Percentiles rank a stretch among this genome's conserved stretches.
These are phyloP conservation scores for Flaveria floridana DNA, from an alignment of 140 eudicot species.

Conservation along the genomic window DNA sequence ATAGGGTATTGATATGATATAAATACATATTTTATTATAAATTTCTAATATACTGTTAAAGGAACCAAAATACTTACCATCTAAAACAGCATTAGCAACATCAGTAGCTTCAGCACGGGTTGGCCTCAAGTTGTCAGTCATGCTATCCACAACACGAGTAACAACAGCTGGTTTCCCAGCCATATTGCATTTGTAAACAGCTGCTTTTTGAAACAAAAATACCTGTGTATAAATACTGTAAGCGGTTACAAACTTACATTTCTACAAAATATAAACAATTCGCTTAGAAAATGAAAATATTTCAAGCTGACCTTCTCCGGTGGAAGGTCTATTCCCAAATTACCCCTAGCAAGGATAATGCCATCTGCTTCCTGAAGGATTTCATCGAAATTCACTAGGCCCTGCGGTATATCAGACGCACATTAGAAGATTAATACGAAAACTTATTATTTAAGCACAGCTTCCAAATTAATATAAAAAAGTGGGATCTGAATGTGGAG, in stretches of 20 bases:
- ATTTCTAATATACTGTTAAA: not conserved
- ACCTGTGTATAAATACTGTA: constrained; percentile 42
- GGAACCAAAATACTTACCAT: constrained; percentile 42
- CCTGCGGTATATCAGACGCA: constrained; percentile 43
- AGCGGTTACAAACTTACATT: not conserved
- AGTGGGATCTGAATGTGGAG: not conserved
- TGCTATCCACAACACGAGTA: constrained; percentile 89
- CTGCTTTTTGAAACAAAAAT: constrained; percentile 79
- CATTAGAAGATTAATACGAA: not conserved
- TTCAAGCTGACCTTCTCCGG: constrained; percentile 78
- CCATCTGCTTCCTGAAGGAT: constrained; percentile 95
- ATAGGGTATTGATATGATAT: not conserved
- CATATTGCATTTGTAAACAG: constrained; percentile 75
- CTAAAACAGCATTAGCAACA: constrained; percentile 87
- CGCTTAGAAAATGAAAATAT: not conserved
- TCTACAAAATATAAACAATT: not conserved
- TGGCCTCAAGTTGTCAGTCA: constrained; percentile 84
- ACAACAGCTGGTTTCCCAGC: constrained; percentile 89
- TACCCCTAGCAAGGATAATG: constrained; percentile 92
- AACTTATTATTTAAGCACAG: not conserved
- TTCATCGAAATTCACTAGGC: constrained; percentile 88
- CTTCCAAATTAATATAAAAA: not conserved
- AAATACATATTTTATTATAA: not conserved
- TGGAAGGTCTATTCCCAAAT: constrained; percentile 92
- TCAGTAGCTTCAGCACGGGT: constrained; percentile 96